These are phyloP conservation scores for Diplotaxis tenuifolia DNA, from an alignment of 345 rosid genomes.

Conservation along the genomic window DNA sequence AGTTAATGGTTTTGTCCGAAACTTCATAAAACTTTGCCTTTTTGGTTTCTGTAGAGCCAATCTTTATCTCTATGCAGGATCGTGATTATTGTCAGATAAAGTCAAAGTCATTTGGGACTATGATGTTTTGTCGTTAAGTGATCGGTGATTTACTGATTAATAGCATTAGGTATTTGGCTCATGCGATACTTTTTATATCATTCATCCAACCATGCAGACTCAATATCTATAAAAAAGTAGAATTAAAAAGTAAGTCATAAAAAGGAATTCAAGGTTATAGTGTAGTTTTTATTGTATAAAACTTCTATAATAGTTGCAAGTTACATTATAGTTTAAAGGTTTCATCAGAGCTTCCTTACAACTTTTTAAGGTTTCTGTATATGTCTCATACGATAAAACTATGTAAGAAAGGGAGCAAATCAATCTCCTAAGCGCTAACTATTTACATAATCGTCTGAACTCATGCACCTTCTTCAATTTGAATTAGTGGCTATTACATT, in stretches of 20 bases:
- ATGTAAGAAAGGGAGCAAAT: not conserved
- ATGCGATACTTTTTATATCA: not conserved
- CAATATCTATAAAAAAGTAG: not conserved
- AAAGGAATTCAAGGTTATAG: not conserved
- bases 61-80: conserved; percentile 19
- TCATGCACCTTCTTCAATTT: not conserved
- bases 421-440: not conserved
- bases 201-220: not conserved
- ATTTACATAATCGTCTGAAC: not conserved
- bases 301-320: not conserved
- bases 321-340: not conserved
- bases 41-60: conserved; percentile 38
- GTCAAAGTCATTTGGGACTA: conserved; percentile 29
- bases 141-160: not conserved
- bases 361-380: not conserved
- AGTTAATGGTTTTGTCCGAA: conserved; percentile 24
- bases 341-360: not conserved
- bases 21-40: conserved; percentile 28
- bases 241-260: too few relatives aligned
- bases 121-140: conserved; percentile 19
- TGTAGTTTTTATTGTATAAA: not conserved
- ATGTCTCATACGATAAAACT: not conserved
- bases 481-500: not conserved
- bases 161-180: not conserved
- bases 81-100: conserved; percentile 24